Conservation (phyloP, 192 early-diverging fungal species). For the Mortierella claussenii region DNA sequence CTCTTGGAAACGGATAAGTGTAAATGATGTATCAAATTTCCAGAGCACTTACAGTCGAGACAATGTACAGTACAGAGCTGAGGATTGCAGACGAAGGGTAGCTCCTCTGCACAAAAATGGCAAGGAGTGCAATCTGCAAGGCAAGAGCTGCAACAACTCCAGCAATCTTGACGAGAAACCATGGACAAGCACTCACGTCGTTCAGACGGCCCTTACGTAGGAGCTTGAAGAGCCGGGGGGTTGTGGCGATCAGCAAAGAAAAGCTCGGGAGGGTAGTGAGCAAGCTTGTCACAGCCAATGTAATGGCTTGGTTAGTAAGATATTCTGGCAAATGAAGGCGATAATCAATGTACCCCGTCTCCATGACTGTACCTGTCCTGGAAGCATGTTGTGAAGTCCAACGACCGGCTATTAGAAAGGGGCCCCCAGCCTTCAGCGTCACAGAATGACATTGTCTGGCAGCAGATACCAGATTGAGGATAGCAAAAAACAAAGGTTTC, state of each 20-base stretch:
- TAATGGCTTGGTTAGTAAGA: not conserved
- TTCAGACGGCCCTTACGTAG: constrained; percentile 16
- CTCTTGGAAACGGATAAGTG: too few relatives aligned
- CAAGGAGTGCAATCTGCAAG: constrained; percentile 14
- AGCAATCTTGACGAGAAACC: constrained; percentile 4
- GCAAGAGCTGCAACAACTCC: not conserved
- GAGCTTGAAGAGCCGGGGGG: constrained; percentile 9
- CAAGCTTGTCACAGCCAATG: constrained; percentile 3
- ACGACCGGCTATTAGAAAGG: constrained; percentile 9
- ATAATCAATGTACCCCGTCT: not conserved
- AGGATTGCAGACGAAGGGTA: constrained; percentile 4
- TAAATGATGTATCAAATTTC: not conserved
- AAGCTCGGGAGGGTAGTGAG: constrained; percentile 14
- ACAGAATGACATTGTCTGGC: constrained; percentile 8
- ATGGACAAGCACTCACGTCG: not conserved
- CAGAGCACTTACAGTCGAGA: not conserved
- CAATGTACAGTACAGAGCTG: constrained; percentile 7
- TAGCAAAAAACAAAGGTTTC: not conserved
- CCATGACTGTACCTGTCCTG: constrained; percentile 28
- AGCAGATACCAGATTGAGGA: not conserved
- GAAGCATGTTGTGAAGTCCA: constrained; percentile 33
- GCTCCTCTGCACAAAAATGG: not conserved
- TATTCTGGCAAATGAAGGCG: not conserved
- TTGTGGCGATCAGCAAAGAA: constrained; percentile 3
- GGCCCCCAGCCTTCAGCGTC: constrained; percentile 31